Percentiles rank a stretch among this genome's conserved stretches.
Conservation (phyloP, 2,329 filamentous ascomycete genomes). For the Ophiosphaerella herpotricha region DNA sequence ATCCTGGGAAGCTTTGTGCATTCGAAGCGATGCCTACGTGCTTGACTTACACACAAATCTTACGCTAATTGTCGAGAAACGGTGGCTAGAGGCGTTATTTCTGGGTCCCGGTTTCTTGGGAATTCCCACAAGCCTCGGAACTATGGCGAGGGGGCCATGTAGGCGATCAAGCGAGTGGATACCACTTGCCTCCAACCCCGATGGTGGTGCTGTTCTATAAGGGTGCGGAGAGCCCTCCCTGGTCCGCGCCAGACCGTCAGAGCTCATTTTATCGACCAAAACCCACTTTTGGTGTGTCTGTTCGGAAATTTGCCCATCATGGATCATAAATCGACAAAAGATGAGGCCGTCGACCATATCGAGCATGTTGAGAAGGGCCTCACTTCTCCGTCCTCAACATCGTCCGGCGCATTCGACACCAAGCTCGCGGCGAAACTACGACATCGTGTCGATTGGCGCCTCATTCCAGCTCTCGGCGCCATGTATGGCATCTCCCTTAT, state of each 20-base stretch:
- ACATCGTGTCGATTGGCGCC: slow-evolving; percentile 30
- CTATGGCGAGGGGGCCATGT: not conserved
- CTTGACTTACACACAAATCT: not conserved
- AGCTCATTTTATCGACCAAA: not conserved
- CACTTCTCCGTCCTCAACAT: slow-evolving; percentile 11
- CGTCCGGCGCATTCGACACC: slow-evolving; percentile 17
- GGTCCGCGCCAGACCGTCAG: not conserved
- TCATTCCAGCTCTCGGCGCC: slow-evolving; percentile 27
- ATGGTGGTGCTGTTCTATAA: not conserved
- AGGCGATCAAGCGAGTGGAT: not conserved
- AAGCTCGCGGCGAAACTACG: slow-evolving; percentile 23
- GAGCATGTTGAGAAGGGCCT: slow-evolving; percentile 27
- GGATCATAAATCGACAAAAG: slow-evolving; percentile 19
- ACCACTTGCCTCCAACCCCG: not conserved
- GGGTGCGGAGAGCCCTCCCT: not conserved
- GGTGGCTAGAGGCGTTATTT: not conserved
- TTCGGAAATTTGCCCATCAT: slow-evolving; percentile 6
- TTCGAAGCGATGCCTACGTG: not conserved
- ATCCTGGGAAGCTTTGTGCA: not conserved
- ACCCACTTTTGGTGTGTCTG: not conserved
- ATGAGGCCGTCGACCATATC: slow-evolving; percentile 16
- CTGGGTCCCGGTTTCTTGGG: slow-evolving; percentile 2
- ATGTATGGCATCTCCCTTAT: slow-evolving; percentile 34
- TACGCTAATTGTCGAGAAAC: not conserved
- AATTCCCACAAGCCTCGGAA: not conserved